phyloP scores from a whole-genome alignment of 2,329 filamentous ascomycete species.

The Venturiaceae sp. region DNA sequence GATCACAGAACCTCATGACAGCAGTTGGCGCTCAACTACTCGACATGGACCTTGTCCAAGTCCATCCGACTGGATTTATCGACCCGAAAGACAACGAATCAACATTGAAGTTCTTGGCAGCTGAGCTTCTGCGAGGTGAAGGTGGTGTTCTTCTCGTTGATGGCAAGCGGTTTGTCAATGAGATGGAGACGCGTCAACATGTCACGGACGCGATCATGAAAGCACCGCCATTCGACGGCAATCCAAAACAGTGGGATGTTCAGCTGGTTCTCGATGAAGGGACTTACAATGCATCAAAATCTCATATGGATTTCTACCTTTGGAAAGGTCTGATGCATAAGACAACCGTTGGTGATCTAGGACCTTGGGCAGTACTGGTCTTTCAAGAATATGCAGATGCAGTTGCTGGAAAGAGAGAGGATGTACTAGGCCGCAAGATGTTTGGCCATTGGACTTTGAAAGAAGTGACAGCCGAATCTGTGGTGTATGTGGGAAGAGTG shows the following conservation, averaged over 20 bases:
- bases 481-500: slow-evolving; percentile 48
- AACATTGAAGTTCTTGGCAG: slow-evolving; percentile 51
- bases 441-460: slow-evolving; percentile 49
- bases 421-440: slow-evolving; percentile 37
- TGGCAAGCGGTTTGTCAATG: slow-evolving; percentile 52
- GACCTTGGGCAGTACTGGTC: too few species aligned
- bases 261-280: slow-evolving; percentile 51
- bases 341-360: too few species aligned
- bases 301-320: slow-evolving; percentile 53
- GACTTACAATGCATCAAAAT: slow-evolving; percentile 39
- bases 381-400: too few species aligned
- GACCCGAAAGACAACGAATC: slow-evolving; percentile 38
- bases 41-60: slow-evolving; percentile 46
- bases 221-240: slow-evolving; percentile 19
- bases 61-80: slow-evolving; percentile 57
- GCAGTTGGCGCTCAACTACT: slow-evolving; percentile 29
- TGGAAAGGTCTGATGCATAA: slow-evolving; percentile 53
- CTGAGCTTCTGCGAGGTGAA: slow-evolving; percentile 53
- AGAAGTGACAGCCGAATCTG: slow-evolving; percentile 36
- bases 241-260: slow-evolving; percentile 47
- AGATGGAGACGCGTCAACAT: slow-evolving; percentile 49
- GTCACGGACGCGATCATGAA: slow-evolving; percentile 45
- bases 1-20: slow-evolving; percentile 37
- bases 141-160: slow-evolving; percentile 46
- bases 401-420: slow-evolving; percentile 41